Evolutionary conservation across 345 rosid genomes (phyloP).

Genomic region (Eucalyptus polybractea): DNA sequence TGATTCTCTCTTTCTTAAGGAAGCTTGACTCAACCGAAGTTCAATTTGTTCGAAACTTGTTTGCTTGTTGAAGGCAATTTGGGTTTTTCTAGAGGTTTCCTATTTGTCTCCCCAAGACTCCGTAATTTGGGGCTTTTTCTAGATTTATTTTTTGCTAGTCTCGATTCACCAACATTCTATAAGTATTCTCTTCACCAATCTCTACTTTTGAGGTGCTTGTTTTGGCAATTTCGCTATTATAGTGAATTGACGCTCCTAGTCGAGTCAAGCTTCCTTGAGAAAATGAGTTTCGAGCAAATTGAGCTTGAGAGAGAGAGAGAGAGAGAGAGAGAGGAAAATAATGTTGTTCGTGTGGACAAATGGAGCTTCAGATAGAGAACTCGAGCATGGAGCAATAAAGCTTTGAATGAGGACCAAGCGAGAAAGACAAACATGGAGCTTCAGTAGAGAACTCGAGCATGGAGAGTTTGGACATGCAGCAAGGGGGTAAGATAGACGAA

Average conservation of each 20-base stretch:
- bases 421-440: too few relatives aligned
- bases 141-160: rapidly evolving
- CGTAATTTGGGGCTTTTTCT: rapidly evolving
- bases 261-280: rapidly evolving
- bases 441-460: too few relatives aligned
- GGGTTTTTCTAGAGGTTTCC: neutral
- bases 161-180: rapidly evolving
- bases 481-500: too few relatives aligned
- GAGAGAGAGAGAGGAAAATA: too few relatives aligned
- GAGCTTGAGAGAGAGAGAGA: too few relatives aligned
- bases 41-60: rapidly evolving
- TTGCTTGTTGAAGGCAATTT: neutral
- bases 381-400: too few relatives aligned
- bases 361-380: too few relatives aligned
- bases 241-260: rapidly evolving
- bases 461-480: too few relatives aligned
- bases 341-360: too few relatives aligned
- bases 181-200: rapidly evolving
- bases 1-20: neutral
- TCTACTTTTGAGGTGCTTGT: neutral
- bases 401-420: too few relatives aligned
- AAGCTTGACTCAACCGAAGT: rapidly evolving
- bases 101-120: rapidly evolving
- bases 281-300: rapidly evolving
- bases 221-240: rapidly evolving